Evolutionary conservation across 768 basidiomycete genomes (phyloP), one percentile per base, ranked within the genome.

Genomic region (Hygrocybe punicea): DNA sequence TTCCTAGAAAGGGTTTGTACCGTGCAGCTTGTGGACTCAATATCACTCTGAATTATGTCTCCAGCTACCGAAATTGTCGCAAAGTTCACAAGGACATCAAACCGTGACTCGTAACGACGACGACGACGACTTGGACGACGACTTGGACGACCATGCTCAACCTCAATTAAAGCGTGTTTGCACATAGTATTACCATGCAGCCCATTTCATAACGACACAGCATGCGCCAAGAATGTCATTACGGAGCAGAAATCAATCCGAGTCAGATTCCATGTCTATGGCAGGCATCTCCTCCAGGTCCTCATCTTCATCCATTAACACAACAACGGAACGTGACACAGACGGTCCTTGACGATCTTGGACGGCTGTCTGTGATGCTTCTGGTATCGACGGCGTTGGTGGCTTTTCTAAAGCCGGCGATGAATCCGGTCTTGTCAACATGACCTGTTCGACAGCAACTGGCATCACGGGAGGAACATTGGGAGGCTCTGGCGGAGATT

Each of bases 251-350:
- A 24, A 33, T 58, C 65, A 75, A 40, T 92, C 91, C 4, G 89
- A 88, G 69, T 93, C 91, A 1, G 91, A 92, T 39, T 79, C 84
- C 76, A 91, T 74, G 66, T 92, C 81, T 36, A 94, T 91, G 10
- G 76, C 65, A 2, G 91, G 91, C 76, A 94, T 84, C 46, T 83
- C 82, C 59, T 86, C 85, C 60, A n/a, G n/a, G n/a, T 89, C 86
- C n/a, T 80, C 80, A 13, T 89, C 86, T 3, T 84, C 77, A 40
- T 67, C 69, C 17, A 61, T 56, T 8, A 57, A 60, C 9, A 57
- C 24, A 53, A 16, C 16, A 29, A 29, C 29, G 29, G 29, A 8
- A 29, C 29, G 29, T 29, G 49, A 24, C 7, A 19, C 16, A 11
- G 36, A 16, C 11, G 4, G 19, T 24, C n/a, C 3, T 19, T 21